Conservation (phyloP, 441 rosid species). For the Brassica balearica region DNA sequence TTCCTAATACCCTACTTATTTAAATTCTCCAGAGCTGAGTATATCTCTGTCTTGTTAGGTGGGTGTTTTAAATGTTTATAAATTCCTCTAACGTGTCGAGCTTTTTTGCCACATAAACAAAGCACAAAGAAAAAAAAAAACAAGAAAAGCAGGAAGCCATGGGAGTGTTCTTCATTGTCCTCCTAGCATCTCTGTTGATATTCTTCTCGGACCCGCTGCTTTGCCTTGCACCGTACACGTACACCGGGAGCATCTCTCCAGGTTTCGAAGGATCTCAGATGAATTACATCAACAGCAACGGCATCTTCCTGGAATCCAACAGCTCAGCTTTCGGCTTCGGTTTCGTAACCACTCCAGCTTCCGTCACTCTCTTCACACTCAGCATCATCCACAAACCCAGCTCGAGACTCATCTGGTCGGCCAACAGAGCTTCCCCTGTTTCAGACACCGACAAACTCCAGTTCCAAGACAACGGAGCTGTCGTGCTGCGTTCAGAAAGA, state of each 20-base stretch:
- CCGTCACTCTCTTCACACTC: slow-evolving; percentile 57
- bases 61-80: too few relatives aligned
- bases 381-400: slow-evolving; percentile 57
- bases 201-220: too few relatives aligned
- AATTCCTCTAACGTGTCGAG: background rate
- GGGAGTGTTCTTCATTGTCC: background rate
- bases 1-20: too few relatives aligned
- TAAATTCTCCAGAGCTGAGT: too few relatives aligned
- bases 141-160: background rate
- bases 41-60: too few relatives aligned
- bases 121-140: background rate
- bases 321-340: too few relatives aligned
- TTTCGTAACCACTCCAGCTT: slow-evolving; percentile 48
- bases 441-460: slow-evolving; percentile 60
- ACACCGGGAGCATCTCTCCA: slow-evolving; percentile 23
- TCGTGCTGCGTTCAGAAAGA: slow-evolving; percentile 55
- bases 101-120: background rate
- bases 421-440: slow-evolving; percentile 74
- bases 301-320: slow-evolving; percentile 67
- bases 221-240: too few relatives aligned
- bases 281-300: slow-evolving; percentile 63
- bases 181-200: background rate
- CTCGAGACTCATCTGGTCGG: slow-evolving; percentile 66
- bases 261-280: slow-evolving; percentile 68
- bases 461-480: slow-evolving; percentile 62